Evolutionary conservation across 768 basidiomycete species (phyloP).

Genomic region (Leccinum subtestaceum): DNA sequence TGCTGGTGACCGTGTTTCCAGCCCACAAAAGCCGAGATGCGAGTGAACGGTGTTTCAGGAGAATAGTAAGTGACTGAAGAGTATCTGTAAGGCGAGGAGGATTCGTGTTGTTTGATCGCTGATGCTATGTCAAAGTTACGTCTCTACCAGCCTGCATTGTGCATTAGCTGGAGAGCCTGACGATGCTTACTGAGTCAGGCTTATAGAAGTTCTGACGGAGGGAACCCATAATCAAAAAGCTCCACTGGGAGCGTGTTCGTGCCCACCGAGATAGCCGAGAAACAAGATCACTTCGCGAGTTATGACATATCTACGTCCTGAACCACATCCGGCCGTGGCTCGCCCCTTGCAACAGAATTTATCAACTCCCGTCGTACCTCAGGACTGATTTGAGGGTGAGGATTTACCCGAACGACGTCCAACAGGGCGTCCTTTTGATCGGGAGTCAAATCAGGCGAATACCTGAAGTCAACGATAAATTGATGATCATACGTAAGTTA

Average conservation of each 20-base stretch:
- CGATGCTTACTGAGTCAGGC: not conserved
- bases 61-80: not conserved
- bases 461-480: conserved; percentile 46
- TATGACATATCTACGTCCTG: conserved; percentile 66
- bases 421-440: conserved; percentile 98
- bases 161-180: not conserved
- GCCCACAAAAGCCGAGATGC: not conserved
- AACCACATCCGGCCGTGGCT: conserved; percentile 61
- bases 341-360: conserved; percentile 83
- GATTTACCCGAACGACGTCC: conserved; percentile 83
- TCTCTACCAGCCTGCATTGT: not conserved
- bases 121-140: not conserved
- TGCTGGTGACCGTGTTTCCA: not conserved
- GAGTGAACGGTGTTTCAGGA: not conserved
- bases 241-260: too few relatives aligned
- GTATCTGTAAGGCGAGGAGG: not conserved
- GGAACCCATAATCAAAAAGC: conserved; percentile 19
- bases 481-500: not conserved
- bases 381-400: conserved; percentile 82
- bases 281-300: conserved; percentile 1
- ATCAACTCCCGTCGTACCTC: conserved; percentile 91
- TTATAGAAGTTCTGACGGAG: not conserved
- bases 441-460: conserved; percentile 89
- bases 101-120: not conserved
- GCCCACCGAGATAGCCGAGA: not conserved